Conservation (phyloP, 306 rosid species). For the Purshia tridentata region DNA sequence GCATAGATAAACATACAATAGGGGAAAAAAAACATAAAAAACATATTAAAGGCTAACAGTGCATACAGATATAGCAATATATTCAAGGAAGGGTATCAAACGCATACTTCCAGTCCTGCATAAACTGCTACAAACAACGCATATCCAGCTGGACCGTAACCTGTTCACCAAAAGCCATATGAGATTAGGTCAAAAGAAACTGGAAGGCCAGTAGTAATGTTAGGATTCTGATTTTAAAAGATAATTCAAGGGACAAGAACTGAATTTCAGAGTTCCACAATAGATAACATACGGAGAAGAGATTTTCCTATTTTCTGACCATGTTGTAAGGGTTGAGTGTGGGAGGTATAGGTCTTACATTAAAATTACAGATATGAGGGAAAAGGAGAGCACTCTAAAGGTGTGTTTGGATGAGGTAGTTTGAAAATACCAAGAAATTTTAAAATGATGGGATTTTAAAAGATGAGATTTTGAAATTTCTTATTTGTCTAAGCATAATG, state of each 20-base stretch:
- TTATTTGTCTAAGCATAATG: too few relatives aligned
- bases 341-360: neutral
- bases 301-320: neutral
- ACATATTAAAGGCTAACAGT: neutral
- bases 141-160: conserved; percentile 95
- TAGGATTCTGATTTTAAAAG: neutral
- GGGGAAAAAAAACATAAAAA: neutral
- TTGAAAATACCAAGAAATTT: too few relatives aligned
- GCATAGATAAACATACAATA: neutral
- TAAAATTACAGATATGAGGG: neutral
- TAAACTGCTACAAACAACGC: conserved; percentile 89
- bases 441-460: too few relatives aligned
- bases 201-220: neutral
- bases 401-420: too few relatives aligned
- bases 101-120: conserved; percentile 89
- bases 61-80: neutral
- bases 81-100: conserved; percentile 19
- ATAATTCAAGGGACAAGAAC: neutral
- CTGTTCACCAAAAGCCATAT: conserved; percentile 41
- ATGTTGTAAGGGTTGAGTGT: neutral
- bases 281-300: neutral
- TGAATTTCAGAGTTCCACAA: neutral
- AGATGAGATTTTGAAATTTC: too few relatives aligned
- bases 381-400: neutral
- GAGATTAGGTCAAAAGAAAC: conserved; percentile 2